Percentiles rank a stretch among this genome's conserved stretches.
Evolutionary conservation across 345 rosid genomes (phyloP).

Genomic region (Syzygium oleosum): DNA sequence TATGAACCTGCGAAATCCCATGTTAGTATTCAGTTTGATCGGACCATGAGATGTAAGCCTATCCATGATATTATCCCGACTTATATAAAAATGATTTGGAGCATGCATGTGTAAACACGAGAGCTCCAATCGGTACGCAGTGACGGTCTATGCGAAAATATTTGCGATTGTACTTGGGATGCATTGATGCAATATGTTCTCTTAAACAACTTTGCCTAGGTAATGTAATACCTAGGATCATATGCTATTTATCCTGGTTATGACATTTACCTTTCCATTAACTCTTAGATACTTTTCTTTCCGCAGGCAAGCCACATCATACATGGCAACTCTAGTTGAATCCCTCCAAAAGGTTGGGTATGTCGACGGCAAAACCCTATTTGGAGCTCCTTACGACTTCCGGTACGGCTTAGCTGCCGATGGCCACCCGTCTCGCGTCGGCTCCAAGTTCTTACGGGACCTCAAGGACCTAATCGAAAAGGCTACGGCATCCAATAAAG

Average conservation of each 20-base stretch:
- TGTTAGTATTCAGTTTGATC: background rate
- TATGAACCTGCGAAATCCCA: background rate
- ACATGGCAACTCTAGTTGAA: conserved; percentile 64
- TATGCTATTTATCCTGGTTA: no score
- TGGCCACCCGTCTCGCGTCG: conserved; percentile 60
- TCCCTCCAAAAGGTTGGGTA: conserved; percentile 56
- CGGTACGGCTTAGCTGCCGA: conserved; percentile 68
- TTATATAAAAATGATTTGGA: background rate
- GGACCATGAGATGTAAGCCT: background rate
- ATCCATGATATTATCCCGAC: background rate
- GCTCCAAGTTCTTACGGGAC: conserved; percentile 56
- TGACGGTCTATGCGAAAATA: no score
- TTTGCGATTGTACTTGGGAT: no score
- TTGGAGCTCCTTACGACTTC: conserved; percentile 90
- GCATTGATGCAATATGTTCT: background rate
- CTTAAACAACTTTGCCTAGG: background rate
- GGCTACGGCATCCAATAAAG: conserved; percentile 43
- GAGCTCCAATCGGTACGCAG: background rate
- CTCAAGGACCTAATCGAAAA: conserved; percentile 48
- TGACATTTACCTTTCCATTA: background rate
- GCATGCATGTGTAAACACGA: background rate
- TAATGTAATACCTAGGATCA: no score
- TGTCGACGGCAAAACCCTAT: conserved; percentile 40
- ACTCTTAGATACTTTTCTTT: no score
- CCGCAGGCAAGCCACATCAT: conserved; percentile 39